Percentiles rank a stretch among this genome's conserved stretches.
Evolutionary conservation across 768 basidiomycete species (phyloP).

Genomic region (Coprinopsis cinerea): DNA sequence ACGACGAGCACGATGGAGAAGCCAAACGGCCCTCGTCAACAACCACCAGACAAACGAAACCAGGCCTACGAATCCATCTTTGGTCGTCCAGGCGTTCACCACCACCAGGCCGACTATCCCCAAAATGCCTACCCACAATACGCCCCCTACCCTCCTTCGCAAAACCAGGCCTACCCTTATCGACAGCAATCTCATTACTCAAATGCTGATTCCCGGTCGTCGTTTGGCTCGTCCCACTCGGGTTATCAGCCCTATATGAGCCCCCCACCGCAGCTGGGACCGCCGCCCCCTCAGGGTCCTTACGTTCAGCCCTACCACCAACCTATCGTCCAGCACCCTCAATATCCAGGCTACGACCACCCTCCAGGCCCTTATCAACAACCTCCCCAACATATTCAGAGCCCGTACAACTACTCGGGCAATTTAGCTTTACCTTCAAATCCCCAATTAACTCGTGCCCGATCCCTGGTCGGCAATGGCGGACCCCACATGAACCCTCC

Average conservation of each 20-base stretch:
- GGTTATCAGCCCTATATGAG: slow-evolving; percentile 18
- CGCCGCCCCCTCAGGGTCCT: slow-evolving; percentile 17
- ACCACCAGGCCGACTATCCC: slow-evolving; percentile 35
- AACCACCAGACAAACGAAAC: slow-evolving; percentile 65
- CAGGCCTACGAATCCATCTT: slow-evolving; percentile 87
- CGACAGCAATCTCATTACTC: slow-evolving; percentile 35
- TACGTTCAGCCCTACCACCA: slow-evolving; percentile 39
- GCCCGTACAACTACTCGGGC: slow-evolving; percentile 13
- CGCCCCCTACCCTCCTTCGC: slow-evolving; percentile 20
- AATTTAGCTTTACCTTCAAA: slow-evolving; percentile 33
- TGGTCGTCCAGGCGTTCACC: slow-evolving; percentile 60
- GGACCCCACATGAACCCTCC: slow-evolving; percentile 31
- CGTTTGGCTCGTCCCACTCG: slow-evolving; percentile 33
- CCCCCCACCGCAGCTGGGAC: slow-evolving; percentile 7
- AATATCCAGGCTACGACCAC: slow-evolving; percentile 20
- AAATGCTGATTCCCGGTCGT: slow-evolving; percentile 41
- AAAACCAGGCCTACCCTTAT: slow-evolving; percentile 26
- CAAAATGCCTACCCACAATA: slow-evolving; percentile 22
- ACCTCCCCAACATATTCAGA: slow-evolving; percentile 12
- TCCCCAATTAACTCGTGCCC: slow-evolving; percentile 36
- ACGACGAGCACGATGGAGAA: slow-evolving; percentile 33
- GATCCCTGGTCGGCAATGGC: slow-evolving; percentile 44
- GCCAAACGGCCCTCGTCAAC: slow-evolving; percentile 50
- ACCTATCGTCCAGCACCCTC: slow-evolving; percentile 21
- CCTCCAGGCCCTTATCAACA: slow-evolving; percentile 22